Base-by-base conservation (phyloP, 2,329 filamentous ascomycete species). In the Penicillium sp. region DNA sequence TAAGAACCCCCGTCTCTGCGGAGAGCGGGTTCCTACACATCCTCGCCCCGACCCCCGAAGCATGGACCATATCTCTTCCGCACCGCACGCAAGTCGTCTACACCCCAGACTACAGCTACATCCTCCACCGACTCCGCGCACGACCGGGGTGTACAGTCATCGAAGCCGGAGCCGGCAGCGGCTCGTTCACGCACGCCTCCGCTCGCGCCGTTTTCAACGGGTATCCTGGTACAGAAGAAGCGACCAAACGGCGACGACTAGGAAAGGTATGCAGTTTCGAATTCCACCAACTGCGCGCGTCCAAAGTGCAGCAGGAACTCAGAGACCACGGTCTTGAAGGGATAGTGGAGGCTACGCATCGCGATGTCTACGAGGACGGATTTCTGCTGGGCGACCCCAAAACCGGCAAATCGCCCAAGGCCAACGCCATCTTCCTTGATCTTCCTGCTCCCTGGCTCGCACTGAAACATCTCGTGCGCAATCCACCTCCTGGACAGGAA, bases 51-150 rank as follows among this genome's bases (percentile, higher is more conserved):
- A 82, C 80, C 0, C 79, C 80, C 10, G 80, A 82, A 60, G 73
- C 75, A 10, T 82, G 80, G 80, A 82, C 80, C 10, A 68, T 75
- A 12, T 78, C 77, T n/a, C 72, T 82, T 39, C 79, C 79, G 3
- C 79, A 82, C 64, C 73, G 80, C 33, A 82, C 80, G 9, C 80
- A 82, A 65, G 79, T 82, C 36, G 80, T 82, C 60, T 82, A 82
- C 61, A 81, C 79, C 23, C 79, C 79, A 3, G 80, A 82, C 63
- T 82, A 81, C 71, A 81, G 79, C 68, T 82, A 81, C 60, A 77
- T 82, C 38, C 70, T 82, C 54, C 79, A 81, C 61, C 71, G 78
- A 33, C 70, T 82, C 51, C 73, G 78, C 52, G 80, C 72, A 27
- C 71, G 77, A 23, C 78, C 80, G 0, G 80, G 80, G 12, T 72